phyloP scores from a whole-genome alignment of 768 basidiomycete species.

The Tulasnella sp. region DNA sequence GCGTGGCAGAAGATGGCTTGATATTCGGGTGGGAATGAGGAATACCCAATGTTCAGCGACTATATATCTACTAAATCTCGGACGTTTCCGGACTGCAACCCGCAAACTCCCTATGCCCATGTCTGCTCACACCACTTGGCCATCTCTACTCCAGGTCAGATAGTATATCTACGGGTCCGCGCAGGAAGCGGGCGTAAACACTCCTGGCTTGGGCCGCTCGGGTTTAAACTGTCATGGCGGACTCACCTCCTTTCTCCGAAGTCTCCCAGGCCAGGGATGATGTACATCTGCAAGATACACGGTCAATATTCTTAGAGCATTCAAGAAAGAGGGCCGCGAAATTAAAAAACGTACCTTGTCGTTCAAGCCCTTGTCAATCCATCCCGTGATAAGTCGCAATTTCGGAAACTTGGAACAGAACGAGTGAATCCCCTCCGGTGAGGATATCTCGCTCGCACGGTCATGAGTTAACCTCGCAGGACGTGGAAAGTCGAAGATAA shows the following conservation, averaged over 20 bases:
- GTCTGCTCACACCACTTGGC: not conserved
- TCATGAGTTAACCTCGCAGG: not conserved
- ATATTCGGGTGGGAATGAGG: not conserved
- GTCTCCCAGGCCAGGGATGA: conserved; percentile 92
- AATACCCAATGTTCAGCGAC: not conserved
- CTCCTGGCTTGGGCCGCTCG: not conserved
- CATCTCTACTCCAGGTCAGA: not conserved
- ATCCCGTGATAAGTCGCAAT: conserved; percentile 84
- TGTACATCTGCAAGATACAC: conserved; percentile 30
- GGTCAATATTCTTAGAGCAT: not conserved
- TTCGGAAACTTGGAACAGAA: conserved; percentile 69
- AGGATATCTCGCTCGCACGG: conserved; percentile 50
- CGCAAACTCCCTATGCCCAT: not conserved
- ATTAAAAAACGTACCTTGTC: conserved; percentile 40
- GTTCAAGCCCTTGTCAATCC: conserved; percentile 90
- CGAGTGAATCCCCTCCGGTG: conserved; percentile 77
- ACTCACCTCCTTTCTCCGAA: conserved; percentile 79
- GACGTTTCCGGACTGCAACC: not conserved
- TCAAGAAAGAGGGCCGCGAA: not conserved
- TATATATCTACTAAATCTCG: not conserved
- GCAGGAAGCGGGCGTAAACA: not conserved
- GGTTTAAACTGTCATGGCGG: not conserved
- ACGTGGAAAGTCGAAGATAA: not conserved
- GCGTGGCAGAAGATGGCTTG: too few species aligned
- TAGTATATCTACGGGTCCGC: conserved; percentile 7